Conservation (phyloP, 2,329 filamentous ascomycete genomes). For the Ceratocystis ficicola region DNA sequence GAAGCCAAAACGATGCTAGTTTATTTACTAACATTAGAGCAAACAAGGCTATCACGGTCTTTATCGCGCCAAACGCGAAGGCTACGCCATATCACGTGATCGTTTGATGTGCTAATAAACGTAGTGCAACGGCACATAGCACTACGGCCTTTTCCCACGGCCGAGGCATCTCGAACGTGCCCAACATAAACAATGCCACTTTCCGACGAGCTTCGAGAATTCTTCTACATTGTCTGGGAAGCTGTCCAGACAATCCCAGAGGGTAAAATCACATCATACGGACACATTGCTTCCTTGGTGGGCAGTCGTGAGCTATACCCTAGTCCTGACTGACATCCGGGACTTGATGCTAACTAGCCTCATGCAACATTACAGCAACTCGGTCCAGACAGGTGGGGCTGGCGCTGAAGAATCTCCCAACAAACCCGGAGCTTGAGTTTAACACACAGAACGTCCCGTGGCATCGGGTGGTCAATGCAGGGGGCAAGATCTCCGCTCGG, state of each 20-base stretch:
- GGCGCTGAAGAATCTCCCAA: constrained; percentile 74
- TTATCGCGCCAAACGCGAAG: background rate
- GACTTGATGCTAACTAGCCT: background rate
- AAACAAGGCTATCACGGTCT: background rate
- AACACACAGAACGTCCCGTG: constrained; percentile 75
- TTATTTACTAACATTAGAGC: background rate
- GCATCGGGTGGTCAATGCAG: constrained; percentile 85
- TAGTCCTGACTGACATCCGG: background rate
- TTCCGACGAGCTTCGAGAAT: constrained; percentile 61
- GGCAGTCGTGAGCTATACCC: constrained; percentile 50
- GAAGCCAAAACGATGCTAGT: background rate
- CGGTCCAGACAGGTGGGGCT: constrained; percentile 75
- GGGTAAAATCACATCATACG: constrained; percentile 80
- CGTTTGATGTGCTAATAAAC: background rate
- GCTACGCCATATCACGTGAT: background rate
- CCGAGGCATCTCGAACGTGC: no score
- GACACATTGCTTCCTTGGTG: constrained; percentile 60
- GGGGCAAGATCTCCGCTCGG: constrained; percentile 76
- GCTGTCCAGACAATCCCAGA: constrained; percentile 75
- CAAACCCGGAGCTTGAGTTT: constrained; percentile 42
- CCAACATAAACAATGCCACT: constrained; percentile 43
- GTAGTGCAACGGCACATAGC: no score
- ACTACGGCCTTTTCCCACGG: no score
- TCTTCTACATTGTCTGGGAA: constrained; percentile 65
- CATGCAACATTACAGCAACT: constrained; percentile 39